phyloP scores from a whole-genome alignment of 2,329 filamentous ascomycete species.

The Gnomoniopsis sp. region DNA sequence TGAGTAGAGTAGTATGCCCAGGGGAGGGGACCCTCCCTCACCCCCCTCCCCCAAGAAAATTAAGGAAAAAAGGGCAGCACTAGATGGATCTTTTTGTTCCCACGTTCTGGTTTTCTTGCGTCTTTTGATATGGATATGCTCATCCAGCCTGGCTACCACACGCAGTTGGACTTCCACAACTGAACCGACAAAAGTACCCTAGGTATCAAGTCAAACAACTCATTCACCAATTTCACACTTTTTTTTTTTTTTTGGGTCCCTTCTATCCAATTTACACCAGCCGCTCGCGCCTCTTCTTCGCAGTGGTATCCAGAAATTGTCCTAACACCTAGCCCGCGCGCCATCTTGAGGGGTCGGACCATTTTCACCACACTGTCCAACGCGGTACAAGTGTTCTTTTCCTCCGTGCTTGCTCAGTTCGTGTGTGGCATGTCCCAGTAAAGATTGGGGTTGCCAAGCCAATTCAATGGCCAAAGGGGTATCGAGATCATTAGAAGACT shows the following conservation, averaged over 20 bases:
- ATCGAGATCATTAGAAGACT: conserved; percentile 1
- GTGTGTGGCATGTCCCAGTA: not conserved
- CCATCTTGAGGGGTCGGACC: not conserved
- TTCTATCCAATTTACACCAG: not conserved
- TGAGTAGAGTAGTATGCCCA: too few species aligned
- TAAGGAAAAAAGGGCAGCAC: not conserved
- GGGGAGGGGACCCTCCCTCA: too few species aligned
- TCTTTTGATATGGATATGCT: not conserved
- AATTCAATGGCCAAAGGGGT: not conserved
- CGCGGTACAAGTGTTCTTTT: not conserved
- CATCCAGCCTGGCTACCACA: not conserved
- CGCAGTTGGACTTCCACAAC: not conserved
- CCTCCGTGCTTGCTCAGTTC: conserved; percentile 1
- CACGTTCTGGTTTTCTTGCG: too few species aligned
- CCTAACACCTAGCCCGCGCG: conserved; percentile 1
- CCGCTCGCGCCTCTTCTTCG: not conserved
- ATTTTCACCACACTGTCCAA: not conserved
- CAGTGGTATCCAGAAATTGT: conserved; percentile 6
- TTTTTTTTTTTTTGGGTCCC: not conserved
- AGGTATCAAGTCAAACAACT: not conserved
- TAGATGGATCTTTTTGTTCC: not conserved
- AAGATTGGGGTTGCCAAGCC: not conserved
- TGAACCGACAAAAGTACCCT: not conserved
- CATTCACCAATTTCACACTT: not conserved
- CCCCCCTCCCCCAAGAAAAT: too few species aligned